Evolutionary conservation across 2,329 filamentous ascomycete species (phyloP), one percentile per base, ranked within the genome.

Genomic region (Xylaria polymorpha): DNA sequence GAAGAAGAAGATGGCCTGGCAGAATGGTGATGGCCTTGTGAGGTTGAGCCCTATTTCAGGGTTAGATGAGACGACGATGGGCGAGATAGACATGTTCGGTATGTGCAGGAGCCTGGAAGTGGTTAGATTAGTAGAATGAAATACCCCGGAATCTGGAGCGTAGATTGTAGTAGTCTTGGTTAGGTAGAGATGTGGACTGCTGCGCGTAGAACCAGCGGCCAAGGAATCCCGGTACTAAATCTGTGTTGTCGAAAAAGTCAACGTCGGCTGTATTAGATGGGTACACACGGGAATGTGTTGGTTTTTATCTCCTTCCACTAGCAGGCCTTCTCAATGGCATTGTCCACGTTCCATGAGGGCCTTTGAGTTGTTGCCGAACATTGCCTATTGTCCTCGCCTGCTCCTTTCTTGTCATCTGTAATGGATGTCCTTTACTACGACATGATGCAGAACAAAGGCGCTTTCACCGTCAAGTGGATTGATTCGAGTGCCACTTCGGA

Each of bases 1-100:
- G 48, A 69, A 76, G 14, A 74, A 70, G 12, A 67, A 61, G 2
- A 74, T 60, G 3, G 68, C 71, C 12, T 71, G 67, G 50, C 74
- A 77, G 57, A 66, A 70, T 1, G 66, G 35, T 10, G 57, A 50
- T 12, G 39, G 32, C 22, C 6, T 10, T n/a, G 44, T n/a, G 7
- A 10, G 2, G n/a, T 35, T 25, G 2, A 4, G 51, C 18, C 18
- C 29, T 8, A 4, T 10, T n/a, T 55, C 29, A 35, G 32, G 18
- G 35, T 35, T 20, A 10, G 32, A 55, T 20, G 7, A 35, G 32
- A 6, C 20, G 18, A 22, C 3, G 7, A 18, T 29, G 18, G 29
- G 3, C 18, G 29, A 55, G 15, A 6, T 37, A 8, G n/a, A 39
- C 18, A 35, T 55, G 6, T 14, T 55, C 5, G n/a, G 41, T 41